Percentiles rank a stretch among this genome's conserved stretches.
phyloP scores from a whole-genome alignment of 352 stramenopile species.

The Phytophthora brassicae region DNA sequence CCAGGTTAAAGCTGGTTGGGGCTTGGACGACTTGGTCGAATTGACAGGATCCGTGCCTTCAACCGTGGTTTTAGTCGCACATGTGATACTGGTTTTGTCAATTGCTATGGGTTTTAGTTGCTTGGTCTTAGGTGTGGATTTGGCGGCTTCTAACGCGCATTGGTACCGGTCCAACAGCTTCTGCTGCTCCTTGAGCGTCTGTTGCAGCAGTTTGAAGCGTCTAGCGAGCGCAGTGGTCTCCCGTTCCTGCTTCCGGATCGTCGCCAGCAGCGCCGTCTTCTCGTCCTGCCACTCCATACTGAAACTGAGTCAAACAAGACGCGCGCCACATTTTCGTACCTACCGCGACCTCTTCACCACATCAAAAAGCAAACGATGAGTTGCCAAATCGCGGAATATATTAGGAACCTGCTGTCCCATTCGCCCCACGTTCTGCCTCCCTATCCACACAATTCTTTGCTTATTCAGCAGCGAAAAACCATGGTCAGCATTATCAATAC shows the following conservation, averaged over 20 bases:
- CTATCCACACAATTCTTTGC: too few relatives aligned
- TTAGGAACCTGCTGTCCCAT: not conserved
- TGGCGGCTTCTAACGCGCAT: slow-evolving; percentile 29
- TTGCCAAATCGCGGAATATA: too few relatives aligned
- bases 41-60: slow-evolving; percentile 6
- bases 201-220: slow-evolving; percentile 66
- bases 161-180: slow-evolving; percentile 74
- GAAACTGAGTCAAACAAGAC: slow-evolving; percentile 19
- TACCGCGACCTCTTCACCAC: not conserved
- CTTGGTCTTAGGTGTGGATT: not conserved
- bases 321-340: slow-evolving; percentile 13
- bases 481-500: too few relatives aligned
- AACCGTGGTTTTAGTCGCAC: not conserved
- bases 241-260: slow-evolving; percentile 46
- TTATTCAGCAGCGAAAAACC: too few relatives aligned
- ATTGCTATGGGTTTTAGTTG: not conserved
- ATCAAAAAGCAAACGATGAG: too few relatives aligned
- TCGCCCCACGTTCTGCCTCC: too few relatives aligned
- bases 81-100: slow-evolving; percentile 12
- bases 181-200: slow-evolving; percentile 67
- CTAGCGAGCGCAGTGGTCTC: slow-evolving; percentile 42
- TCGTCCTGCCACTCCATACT: slow-evolving; percentile 49
- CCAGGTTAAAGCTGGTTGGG: slow-evolving; percentile 2
- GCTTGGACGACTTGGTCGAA: not conserved
- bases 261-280: slow-evolving; percentile 44